phyloP scores from a whole-genome alignment of 495 filamentous ascomycete genomes.

The Platismatia glauca region DNA sequence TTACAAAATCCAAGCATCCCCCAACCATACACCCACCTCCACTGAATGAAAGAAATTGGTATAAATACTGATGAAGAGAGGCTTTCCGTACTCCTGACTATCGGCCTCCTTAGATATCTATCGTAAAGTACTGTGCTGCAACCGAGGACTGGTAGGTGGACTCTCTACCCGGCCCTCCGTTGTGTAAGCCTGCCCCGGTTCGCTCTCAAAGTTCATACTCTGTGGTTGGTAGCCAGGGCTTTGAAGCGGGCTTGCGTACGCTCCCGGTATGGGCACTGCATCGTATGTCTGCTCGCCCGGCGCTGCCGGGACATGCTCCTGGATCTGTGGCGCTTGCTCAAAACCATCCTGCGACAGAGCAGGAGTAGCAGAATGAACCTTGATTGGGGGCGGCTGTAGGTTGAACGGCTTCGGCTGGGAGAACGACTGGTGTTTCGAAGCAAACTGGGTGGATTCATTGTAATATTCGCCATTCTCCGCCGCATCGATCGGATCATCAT shows the following conservation, averaged over 20 bases:
- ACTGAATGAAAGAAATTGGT: conserved; percentile 25
- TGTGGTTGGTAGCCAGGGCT: conserved; percentile 27
- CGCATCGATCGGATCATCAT: conserved; percentile 41
- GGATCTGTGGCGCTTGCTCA: conserved; percentile 26
- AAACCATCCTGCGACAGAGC: conserved; percentile 52
- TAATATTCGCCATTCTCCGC: conserved; percentile 48
- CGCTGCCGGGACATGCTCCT: conserved; percentile 37
- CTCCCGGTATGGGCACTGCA: conserved; percentile 44
- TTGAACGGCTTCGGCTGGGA: conserved; percentile 58
- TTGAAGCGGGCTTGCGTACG: conserved; percentile 38
- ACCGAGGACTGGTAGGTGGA: conserved; percentile 32
- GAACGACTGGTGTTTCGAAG: conserved; percentile 32
- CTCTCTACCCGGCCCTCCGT: conserved; percentile 32
- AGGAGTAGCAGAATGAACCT: conserved; percentile 68
- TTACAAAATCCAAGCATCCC: conserved; percentile 2
- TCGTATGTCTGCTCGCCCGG: conserved; percentile 45
- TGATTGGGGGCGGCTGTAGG: conserved; percentile 73
- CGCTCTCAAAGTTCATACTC: conserved; percentile 19
- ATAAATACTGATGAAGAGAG: conserved; percentile 11
- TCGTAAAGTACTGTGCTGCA: conserved; percentile 21
- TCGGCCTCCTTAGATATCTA: conserved; percentile 4
- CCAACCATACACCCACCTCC: conserved; percentile 2
- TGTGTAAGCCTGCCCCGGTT: conserved; percentile 31
- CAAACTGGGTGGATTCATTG: conserved; percentile 42
- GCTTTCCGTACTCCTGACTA: neutral